A percentile compares a stretch with the other conserved stretches of the same genome.
phyloP scores from a whole-genome alignment of 1,284 basidiomycete species.

The Boletus subluridellus region DNA sequence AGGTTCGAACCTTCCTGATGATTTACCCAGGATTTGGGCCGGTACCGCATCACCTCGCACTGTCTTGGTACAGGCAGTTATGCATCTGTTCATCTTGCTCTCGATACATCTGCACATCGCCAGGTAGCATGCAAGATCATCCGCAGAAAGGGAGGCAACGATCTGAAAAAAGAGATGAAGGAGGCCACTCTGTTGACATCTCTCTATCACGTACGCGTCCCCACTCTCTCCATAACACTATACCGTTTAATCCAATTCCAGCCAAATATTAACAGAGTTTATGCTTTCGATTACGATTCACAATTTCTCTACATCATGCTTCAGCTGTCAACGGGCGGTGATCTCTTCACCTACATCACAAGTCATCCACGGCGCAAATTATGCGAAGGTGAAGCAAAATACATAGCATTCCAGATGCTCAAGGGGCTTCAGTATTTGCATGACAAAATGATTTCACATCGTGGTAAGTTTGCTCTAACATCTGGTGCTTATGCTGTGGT shows the following conservation, averaged over 20 bases:
- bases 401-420: slow-evolving; percentile 77
- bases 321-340: slow-evolving; percentile 81
- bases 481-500: neutral
- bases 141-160: slow-evolving; percentile 53
- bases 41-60: slow-evolving; percentile 67
- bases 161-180: slow-evolving; percentile 62
- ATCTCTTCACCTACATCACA: slow-evolving; percentile 82
- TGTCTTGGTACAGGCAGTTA: slow-evolving; percentile 78
- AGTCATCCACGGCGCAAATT: slow-evolving; percentile 52
- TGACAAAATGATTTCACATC: slow-evolving; percentile 70
- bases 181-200: slow-evolving; percentile 71
- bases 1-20: slow-evolving; percentile 3
- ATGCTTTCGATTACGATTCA: slow-evolving; percentile 62
- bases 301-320: slow-evolving; percentile 79
- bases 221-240: neutral
- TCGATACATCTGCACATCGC: slow-evolving; percentile 55
- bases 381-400: slow-evolving; percentile 78
- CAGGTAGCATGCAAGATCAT: slow-evolving; percentile 86
- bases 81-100: slow-evolving; percentile 73
- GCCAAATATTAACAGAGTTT: slow-evolving; percentile 80
- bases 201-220: slow-evolving; percentile 59
- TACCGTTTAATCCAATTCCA: slow-evolving; percentile 27
- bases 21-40: slow-evolving; percentile 48
- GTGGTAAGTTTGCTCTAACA: slow-evolving; percentile 47
- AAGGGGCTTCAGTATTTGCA: slow-evolving; percentile 75